A percentile compares a stretch with the other conserved stretches of the same genome.
Conservation (phyloP, 768 basidiomycete species). For the Rhodocollybia butyracea region DNA sequence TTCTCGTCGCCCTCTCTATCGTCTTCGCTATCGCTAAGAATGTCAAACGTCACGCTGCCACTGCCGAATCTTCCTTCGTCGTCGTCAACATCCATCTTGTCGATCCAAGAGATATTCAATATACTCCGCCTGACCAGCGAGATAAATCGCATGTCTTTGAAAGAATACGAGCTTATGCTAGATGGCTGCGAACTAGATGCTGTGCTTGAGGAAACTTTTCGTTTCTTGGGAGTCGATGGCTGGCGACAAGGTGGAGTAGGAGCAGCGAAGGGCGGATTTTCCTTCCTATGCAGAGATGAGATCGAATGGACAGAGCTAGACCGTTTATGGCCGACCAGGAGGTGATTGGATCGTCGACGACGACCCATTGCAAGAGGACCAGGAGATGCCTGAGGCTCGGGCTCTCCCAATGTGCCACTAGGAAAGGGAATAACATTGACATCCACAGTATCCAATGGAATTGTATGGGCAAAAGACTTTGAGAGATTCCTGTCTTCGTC, state of each 20-base stretch:
- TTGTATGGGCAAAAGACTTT: neutral
- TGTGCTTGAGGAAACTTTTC: neutral
- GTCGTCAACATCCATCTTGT: neutral
- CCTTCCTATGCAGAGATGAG: constrained; percentile 1
- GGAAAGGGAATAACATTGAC: constrained; percentile 8
- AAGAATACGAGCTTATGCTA: neutral
- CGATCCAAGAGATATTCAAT: constrained; percentile 1
- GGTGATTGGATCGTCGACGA: constrained; percentile 6
- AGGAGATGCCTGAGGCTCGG: neutral
- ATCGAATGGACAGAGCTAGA: constrained; percentile 4
- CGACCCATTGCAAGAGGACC: neutral
- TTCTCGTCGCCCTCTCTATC: neutral
- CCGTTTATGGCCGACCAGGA: constrained; percentile 5
- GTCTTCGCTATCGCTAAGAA: constrained; percentile 3
- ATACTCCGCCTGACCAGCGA: constrained; percentile 3
- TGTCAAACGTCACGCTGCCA: constrained; percentile 6
- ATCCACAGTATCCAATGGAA: neutral
- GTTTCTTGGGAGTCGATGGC: neutral
- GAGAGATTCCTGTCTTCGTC: neutral
- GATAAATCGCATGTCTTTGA: constrained; percentile 5
- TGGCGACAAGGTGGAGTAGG: neutral
- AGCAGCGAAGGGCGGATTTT: neutral
- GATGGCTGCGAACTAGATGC: neutral
- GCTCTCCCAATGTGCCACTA: neutral
- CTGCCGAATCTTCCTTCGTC: constrained; percentile 1